phyloP scores from a whole-genome alignment of 768 basidiomycete genomes.

The Mycena vitilis region DNA sequence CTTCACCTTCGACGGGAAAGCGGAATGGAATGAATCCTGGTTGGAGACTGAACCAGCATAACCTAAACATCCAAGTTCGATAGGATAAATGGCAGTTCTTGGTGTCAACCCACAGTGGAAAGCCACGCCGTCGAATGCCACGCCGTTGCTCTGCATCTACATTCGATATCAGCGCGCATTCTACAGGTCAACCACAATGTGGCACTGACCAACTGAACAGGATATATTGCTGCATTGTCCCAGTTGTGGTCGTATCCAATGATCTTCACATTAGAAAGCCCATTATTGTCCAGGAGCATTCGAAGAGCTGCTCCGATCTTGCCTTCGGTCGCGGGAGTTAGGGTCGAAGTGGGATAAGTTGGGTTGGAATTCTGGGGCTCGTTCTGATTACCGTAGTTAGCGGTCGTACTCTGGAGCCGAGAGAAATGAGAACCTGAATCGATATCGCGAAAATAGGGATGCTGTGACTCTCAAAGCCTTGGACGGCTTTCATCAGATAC shows the following conservation, averaged over 20 bases:
- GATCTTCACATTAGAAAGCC: conserved; percentile 67
- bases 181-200: not conserved
- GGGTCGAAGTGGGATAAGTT: conserved; percentile 65
- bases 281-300: conserved; percentile 70
- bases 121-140: conserved; percentile 69
- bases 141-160: conserved; percentile 65
- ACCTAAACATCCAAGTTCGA: not conserved
- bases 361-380: conserved; percentile 68
- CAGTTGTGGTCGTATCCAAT: conserved; percentile 81
- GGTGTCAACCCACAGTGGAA: conserved; percentile 71
- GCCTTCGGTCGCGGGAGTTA: conserved; percentile 58
- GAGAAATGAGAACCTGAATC: conserved; percentile 44
- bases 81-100: not conserved
- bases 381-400: conserved; percentile 49
- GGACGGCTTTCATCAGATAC: conserved; percentile 77
- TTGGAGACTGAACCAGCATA: conserved; percentile 23
- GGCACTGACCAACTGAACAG: conserved; percentile 55
- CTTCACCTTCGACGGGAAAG: conserved; percentile 23
- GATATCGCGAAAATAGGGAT: conserved; percentile 71
- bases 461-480: conserved; percentile 73
- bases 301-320: conserved; percentile 68
- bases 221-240: conserved; percentile 72
- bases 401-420: no score
- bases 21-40: conserved; percentile 22
- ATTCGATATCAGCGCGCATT: not conserved